Evolutionary conservation across 257 asterid species (phyloP), one percentile per base, ranked within the genome.

Genomic region (Echites panduratus): DNA sequence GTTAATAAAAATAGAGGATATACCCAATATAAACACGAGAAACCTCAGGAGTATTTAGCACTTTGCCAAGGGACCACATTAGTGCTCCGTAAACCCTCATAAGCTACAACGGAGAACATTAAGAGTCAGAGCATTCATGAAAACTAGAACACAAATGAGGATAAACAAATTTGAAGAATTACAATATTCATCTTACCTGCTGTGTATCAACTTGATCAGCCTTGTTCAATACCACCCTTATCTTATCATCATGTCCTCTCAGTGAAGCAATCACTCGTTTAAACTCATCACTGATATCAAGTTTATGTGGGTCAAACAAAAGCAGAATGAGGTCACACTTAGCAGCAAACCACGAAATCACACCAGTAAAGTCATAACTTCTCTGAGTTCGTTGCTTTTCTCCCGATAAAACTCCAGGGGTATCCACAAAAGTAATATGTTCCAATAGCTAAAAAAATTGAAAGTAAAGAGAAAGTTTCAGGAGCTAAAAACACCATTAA

Each of bases 31-130:
- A 94, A 68, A 94, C 98, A 20, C 97, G 96, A 59, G 79, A 73
- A 52, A 94, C 98, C 79, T 94, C 98, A 19, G 98, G 98, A 66
- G 97, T 94, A 79, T 94, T 94, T 48, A 94, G 78, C 58, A 94
- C 98, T 84, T 94, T 94, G 74, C 98, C 98, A 41, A 94, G 93
- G 57, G 98, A 94, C 98, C 98, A 94, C 98, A 94, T 94, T 78
- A 94, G 74, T 38, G 98, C 98, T 79, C 98, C 98, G 75, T 94
- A 94, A 29, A 94, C 97, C 80, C 97, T 86, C 98, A 94, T 94
- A 63, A 94, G 96, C 98, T 94, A 83, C 81, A 84, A 71, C 26
- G 63, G 19, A 76, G 48, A 52, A 70, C 5, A 63, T 52, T 20
- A 9, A 20, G 8, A 19, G 69, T 17, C 4, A 43, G 45, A 17